Evolutionary conservation across 768 basidiomycete species (phyloP), one percentile per base, ranked within the genome.

Genomic region (Boletus rex-veris): DNA sequence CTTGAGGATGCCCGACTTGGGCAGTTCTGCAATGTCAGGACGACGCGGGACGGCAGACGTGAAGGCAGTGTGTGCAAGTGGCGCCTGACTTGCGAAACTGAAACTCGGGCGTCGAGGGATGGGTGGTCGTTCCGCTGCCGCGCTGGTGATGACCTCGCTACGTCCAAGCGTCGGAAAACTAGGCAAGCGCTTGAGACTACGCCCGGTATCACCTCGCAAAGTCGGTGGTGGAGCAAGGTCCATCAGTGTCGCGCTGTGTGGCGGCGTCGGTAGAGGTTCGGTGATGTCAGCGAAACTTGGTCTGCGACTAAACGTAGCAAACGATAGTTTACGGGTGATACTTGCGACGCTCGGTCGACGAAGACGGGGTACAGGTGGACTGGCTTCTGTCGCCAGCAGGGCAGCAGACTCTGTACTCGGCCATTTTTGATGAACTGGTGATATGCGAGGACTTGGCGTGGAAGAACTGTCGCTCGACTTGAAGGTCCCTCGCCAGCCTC

Each of bases 251-350:
- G 59, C 33, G 19, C 57, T 62, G 7, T 18, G 54, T 11, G 69
- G 60, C 3, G 49, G 60, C 18, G 60, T 53, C 12, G 62, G 64
- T 19, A 62, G 36, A 26, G 59, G 57, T 36, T 67, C 52, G 14
- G 24, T 46, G 46, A 64, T 49, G n/a, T 67, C 69, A 18, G 55
- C 40, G 19, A 61, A 15, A 10, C 68, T 71, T 2, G 59, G 61
- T 49, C 58, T 58, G 19, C 69, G 69, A 42, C 51, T 39, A 30
- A 69, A 69, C 21, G 58, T 60, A n/a, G 60, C 63, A 40, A 70
- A 68, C 11, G 67, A 71, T 15, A 71, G 37, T 48, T 68, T 70
- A n/a, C 64, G 69, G 4, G 67, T 69, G 40, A 68, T 68, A 28
- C 64, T 70, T 35, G 58, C 68, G 10, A 68, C 66, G 9, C 66